phyloP scores from a whole-genome alignment of 2,329 filamentous ascomycete genomes.

The Apiospora arundinis region DNA sequence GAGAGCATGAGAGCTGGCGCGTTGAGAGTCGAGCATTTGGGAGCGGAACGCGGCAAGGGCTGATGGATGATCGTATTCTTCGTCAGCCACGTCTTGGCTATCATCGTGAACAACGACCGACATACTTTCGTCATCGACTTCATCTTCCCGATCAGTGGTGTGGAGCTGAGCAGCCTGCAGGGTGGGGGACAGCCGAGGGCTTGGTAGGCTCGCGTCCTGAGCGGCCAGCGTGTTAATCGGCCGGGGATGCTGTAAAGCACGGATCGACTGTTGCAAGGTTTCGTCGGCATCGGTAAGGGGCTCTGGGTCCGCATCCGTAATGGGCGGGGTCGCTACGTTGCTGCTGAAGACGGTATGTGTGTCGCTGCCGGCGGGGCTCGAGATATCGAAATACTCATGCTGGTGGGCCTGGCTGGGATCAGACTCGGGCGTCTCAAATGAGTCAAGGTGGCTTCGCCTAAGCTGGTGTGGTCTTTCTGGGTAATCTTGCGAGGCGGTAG shows the following conservation, averaged over 20 bases:
- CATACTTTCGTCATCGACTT: constrained; percentile 49
- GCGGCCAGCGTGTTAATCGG: constrained; percentile 74
- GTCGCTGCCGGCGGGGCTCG: constrained; percentile 61
- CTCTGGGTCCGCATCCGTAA: constrained; percentile 74
- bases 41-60: constrained; percentile 36
- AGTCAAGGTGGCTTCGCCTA: constrained; percentile 50
- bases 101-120: constrained; percentile 45
- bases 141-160: constrained; percentile 49
- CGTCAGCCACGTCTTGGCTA: constrained; percentile 49
- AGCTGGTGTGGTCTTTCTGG: constrained; percentile 44
- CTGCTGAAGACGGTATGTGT: constrained; percentile 66
- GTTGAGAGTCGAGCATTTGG: constrained; percentile 39
- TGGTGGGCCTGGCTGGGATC: constrained; percentile 45
- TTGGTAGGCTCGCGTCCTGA: constrained; percentile 91
- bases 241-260: constrained; percentile 53
- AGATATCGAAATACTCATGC: constrained; percentile 50
- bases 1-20: constrained; percentile 39
- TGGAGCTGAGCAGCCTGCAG: constrained; percentile 71
- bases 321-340: constrained; percentile 75
- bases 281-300: constrained; percentile 60
- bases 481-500: constrained; percentile 24
- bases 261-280: constrained; percentile 52
- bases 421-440: constrained; percentile 52
- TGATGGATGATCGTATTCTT: constrained; percentile 38
- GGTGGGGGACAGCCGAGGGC: constrained; percentile 91